A percentile compares a stretch with the other conserved stretches of the same genome.
These are phyloP conservation scores for Alternaria incomplexa DNA, from an alignment of 2,329 filamentous ascomycete genomes.

Conservation along the genomic window DNA sequence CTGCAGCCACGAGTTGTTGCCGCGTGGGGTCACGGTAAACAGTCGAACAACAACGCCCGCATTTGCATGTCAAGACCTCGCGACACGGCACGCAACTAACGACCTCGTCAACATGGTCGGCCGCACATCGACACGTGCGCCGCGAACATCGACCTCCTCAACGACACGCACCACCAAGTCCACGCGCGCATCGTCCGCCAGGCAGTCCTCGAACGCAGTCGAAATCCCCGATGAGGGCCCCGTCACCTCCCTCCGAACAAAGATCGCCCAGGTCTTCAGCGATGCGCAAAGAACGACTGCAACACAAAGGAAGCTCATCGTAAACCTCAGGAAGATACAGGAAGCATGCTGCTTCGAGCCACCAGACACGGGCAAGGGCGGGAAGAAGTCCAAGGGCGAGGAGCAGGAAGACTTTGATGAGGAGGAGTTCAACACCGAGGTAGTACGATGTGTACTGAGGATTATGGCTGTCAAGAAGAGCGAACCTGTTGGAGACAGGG, in stretches of 20 bases:
- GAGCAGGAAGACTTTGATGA: conserved; percentile 73
- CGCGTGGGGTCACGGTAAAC: conserved; percentile 6
- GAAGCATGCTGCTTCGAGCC: conserved; percentile 75
- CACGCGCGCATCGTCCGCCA: conserved; percentile 53
- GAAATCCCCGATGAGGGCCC: conserved; percentile 74
- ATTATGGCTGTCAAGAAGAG: conserved; percentile 90
- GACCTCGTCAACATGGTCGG: conserved; percentile 51
- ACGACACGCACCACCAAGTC: conserved; percentile 51
- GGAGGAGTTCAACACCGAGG: conserved; percentile 84
- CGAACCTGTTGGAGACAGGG: conserved; percentile 84
- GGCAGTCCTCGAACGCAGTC: conserved; percentile 48
- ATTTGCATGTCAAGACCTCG: conserved; percentile 10
- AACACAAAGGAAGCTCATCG: conserved; percentile 85
- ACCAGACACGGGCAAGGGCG: conserved; percentile 55
- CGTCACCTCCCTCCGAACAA: conserved; percentile 72
- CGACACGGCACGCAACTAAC: conserved; percentile 12
- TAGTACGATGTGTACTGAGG: conserved; percentile 80
- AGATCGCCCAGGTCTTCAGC: conserved; percentile 66
- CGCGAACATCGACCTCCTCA: conserved; percentile 45
- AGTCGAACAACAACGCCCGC: conserved; percentile 18
- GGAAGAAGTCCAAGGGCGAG: conserved; percentile 50
- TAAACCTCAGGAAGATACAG: conserved; percentile 88
- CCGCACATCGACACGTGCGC: conserved; percentile 52
- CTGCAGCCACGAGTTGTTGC: conserved; percentile 12
- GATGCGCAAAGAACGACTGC: conserved; percentile 85